phyloP scores from a whole-genome alignment of 768 basidiomycete genomes.

The Paxillus involutus region DNA sequence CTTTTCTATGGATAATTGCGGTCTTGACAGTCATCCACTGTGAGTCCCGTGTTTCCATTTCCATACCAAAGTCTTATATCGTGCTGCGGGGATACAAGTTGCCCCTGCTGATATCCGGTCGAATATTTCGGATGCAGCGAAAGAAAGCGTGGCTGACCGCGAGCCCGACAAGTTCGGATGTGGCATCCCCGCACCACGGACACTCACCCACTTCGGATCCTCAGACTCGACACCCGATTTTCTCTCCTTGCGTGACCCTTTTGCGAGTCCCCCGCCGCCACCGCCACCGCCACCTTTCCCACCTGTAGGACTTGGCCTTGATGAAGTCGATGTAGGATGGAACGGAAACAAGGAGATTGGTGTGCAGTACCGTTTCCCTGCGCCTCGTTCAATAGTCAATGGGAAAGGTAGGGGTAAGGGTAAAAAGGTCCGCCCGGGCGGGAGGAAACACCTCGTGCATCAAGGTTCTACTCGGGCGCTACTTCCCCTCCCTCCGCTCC shows the following conservation, averaged over 20 bases:
- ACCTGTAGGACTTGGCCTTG: constrained; percentile 26
- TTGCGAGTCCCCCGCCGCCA: constrained; percentile 33
- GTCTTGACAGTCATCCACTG: constrained; percentile 20
- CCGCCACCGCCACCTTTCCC: constrained; percentile 31
- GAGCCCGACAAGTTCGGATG: background rate
- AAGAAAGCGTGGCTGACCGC: background rate
- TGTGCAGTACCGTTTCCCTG: constrained; percentile 32
- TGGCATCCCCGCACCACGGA: constrained; percentile 3
- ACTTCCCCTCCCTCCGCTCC: constrained; percentile 16
- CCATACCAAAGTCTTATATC: constrained; percentile 1
- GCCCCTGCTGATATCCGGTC: constrained; percentile 12
- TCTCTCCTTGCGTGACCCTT: constrained; percentile 34
- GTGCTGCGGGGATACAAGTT: constrained; percentile 13
- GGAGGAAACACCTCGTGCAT: constrained; percentile 22
- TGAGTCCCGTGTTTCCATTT: constrained; percentile 10
- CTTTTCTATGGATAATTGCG: constrained; percentile 23
- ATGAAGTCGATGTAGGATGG: constrained; percentile 28
- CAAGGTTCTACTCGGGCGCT: constrained; percentile 28
- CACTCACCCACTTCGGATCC: constrained; percentile 17
- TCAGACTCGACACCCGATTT: constrained; percentile 30
- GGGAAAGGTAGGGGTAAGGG: constrained; percentile 17
- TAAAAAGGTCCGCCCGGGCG: constrained; percentile 13
- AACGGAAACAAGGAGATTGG: constrained; percentile 23
- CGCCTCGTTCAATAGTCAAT: constrained; percentile 30
- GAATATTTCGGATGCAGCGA: constrained; percentile 7